These are phyloP conservation scores for Trichoderma gracile DNA, from an alignment of 2,329 filamentous ascomycete species.

Conservation along the genomic window DNA sequence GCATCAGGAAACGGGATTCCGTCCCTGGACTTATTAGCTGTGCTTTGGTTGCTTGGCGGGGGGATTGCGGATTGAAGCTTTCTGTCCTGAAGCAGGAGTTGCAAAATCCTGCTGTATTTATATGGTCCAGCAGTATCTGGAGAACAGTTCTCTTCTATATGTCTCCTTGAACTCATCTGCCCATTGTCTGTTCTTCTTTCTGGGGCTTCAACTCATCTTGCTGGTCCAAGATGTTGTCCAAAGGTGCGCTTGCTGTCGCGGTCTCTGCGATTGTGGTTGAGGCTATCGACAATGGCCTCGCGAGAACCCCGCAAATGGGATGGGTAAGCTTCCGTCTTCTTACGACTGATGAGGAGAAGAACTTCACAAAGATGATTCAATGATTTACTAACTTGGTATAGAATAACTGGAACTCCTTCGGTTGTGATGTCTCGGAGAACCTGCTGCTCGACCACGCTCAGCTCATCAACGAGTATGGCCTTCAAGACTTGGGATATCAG, in stretches of 20 bases:
- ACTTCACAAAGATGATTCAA: no score
- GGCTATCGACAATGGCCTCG: constrained; percentile 24
- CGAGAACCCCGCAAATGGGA: constrained; percentile 25
- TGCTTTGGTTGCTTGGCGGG: constrained; percentile 9
- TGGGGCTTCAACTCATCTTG: background rate
- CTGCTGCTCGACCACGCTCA: constrained; percentile 29
- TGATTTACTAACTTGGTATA: constrained; percentile 1
- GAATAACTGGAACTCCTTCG: constrained; percentile 25
- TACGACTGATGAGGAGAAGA: background rate
- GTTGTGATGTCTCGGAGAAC: constrained; percentile 27
- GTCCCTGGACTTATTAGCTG: background rate
- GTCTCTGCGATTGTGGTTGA: constrained; percentile 12
- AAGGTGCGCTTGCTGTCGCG: constrained; percentile 20
- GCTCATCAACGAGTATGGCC: constrained; percentile 32
- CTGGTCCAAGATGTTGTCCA: constrained; percentile 14
- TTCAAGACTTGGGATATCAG: constrained; percentile 35
- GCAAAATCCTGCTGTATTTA: constrained; percentile 15
- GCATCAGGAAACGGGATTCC: constrained; percentile 14
- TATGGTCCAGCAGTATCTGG: background rate
- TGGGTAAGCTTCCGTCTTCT: constrained; percentile 13
- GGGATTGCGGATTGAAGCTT: background rate
- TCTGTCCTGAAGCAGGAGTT: background rate
- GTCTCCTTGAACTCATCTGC: background rate
- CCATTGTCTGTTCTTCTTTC: background rate
- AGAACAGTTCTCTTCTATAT: background rate